Evolutionary conservation across 2,329 filamentous ascomycete genomes (phyloP), one percentile per base, ranked within the genome.

Genomic region (Hypoxylon rubiginosum): DNA sequence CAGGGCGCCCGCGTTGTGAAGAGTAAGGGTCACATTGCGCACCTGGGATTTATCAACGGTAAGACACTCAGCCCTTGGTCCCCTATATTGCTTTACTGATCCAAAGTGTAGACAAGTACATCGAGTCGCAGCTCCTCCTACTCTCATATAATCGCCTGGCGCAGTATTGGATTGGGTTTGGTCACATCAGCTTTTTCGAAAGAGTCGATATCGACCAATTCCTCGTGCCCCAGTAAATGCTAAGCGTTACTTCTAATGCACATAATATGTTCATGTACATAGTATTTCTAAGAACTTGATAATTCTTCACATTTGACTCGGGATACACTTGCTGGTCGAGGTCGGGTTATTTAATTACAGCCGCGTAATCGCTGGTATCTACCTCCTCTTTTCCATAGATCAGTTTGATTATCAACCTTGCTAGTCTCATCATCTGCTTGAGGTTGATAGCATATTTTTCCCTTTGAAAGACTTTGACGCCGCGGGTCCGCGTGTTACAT

Each of bases 11-110:
- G 92, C 53, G 86, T 95, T 0, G 92, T 97, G 0, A 86, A 82
- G 68, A 91, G 91, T 73, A 84, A 83, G 61, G 94, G 93, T 0
- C 94, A 97, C 78, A 88, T 97, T 69, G 94, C 94, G 1, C 85
- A 84, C 1, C 84, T 85, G 10, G 91, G 90, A 0, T 97, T 96
- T 75, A 76, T 82, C 45, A 82, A 90, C 73, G 91, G 94, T 96
- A 77, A 82, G 90, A 36, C 48, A n/a, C 7, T n/a, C 46, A 39
- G 11, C 21, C 80, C 17, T 7, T 11, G 2, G 1, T 19, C 11
- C n/a, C 8, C 34, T 7, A 43, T 46, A 11, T 21, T 60, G n/a
- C 39, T 55, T 67, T n/a, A 62, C 64, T 64, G 39, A 63, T 39
- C 32, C 24, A 17, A 15, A 24, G n/a, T 63, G 3, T 56, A 95